Evolutionary conservation across 2,329 filamentous ascomycete species (phyloP).

Genomic region (Botrytis elliptica): DNA sequence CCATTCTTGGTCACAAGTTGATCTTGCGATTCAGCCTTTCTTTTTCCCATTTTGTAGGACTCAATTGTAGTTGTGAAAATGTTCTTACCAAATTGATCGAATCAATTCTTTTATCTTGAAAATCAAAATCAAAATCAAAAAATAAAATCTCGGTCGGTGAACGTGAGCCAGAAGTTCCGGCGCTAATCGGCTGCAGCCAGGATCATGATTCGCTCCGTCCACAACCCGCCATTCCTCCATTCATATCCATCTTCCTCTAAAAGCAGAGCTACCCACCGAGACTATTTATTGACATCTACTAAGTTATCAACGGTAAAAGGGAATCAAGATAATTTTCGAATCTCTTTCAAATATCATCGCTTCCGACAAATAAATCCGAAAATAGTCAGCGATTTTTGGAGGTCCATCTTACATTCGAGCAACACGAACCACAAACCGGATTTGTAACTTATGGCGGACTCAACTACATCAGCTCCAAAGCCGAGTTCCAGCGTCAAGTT

Average conservation of each 20-base stretch:
- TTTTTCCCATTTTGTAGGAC: constrained; percentile 36
- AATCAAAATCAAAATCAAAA: constrained; percentile 16
- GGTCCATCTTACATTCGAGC: neutral
- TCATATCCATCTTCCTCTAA: constrained; percentile 16
- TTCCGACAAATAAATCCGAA: neutral
- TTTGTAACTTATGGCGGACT: constrained; percentile 62
- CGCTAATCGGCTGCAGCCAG: neutral
- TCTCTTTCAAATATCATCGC: neutral
- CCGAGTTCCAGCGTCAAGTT: constrained; percentile 99
- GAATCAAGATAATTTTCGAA: neutral
- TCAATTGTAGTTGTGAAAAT: neutral
- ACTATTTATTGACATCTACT: constrained; percentile 11
- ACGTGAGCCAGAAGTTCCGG: constrained; percentile 5
- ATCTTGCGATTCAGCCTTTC: constrained; percentile 37
- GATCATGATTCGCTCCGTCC: constrained; percentile 8
- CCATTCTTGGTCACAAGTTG: constrained; percentile 25
- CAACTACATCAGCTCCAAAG: constrained; percentile 75
- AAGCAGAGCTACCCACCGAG: constrained; percentile 18
- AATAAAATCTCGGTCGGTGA: constrained; percentile 17
- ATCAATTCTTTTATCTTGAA: neutral
- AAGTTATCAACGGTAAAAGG: constrained; percentile 9
- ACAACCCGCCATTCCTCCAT: constrained; percentile 15
- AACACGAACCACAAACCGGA: constrained; percentile 8
- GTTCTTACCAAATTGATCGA: neutral
- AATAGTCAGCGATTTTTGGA: constrained; percentile 10